Evolutionary conservation across 495 filamentous ascomycete species (phyloP).

Genomic region (Penicillium angulare): DNA sequence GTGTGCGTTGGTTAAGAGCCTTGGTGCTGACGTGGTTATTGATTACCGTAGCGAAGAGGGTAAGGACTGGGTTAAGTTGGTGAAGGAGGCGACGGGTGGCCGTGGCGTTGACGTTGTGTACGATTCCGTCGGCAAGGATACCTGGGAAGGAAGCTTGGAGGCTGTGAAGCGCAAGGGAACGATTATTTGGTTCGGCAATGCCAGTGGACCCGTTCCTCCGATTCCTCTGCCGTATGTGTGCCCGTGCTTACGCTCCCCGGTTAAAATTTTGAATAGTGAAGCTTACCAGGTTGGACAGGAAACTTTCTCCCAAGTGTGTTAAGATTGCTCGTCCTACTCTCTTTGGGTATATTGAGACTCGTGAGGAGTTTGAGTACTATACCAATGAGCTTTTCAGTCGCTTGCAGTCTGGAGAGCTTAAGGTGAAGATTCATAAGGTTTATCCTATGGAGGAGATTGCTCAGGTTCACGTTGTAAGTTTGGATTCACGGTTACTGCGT

Average conservation of each 20-base stretch:
- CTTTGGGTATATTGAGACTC: constrained; percentile 69
- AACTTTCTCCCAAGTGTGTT: constrained; percentile 74
- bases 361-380: constrained; percentile 75
- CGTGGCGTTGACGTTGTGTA: constrained; percentile 78
- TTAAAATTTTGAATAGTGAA: not conserved
- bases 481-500: too few relatives aligned
- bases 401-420: constrained; percentile 64
- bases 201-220: constrained; percentile 77
- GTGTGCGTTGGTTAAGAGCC: constrained; percentile 60
- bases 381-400: constrained; percentile 71
- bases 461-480: constrained; percentile 62
- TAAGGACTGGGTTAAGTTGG: constrained; percentile 60
- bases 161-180: constrained; percentile 77
- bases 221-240: constrained; percentile 60
- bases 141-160: constrained; percentile 82
- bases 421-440: constrained; percentile 72
- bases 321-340: constrained; percentile 75
- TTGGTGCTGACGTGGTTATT: constrained; percentile 71
- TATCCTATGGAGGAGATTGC: constrained; percentile 79
- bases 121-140: constrained; percentile 84
- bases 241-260: constrained; percentile 37
- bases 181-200: constrained; percentile 86
- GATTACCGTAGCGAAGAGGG: constrained; percentile 67
- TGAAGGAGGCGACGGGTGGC: constrained; percentile 68
- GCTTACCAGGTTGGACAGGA: constrained; percentile 17